phyloP scores from a whole-genome alignment of 331 rosid species.

The Saraca asoca region DNA sequence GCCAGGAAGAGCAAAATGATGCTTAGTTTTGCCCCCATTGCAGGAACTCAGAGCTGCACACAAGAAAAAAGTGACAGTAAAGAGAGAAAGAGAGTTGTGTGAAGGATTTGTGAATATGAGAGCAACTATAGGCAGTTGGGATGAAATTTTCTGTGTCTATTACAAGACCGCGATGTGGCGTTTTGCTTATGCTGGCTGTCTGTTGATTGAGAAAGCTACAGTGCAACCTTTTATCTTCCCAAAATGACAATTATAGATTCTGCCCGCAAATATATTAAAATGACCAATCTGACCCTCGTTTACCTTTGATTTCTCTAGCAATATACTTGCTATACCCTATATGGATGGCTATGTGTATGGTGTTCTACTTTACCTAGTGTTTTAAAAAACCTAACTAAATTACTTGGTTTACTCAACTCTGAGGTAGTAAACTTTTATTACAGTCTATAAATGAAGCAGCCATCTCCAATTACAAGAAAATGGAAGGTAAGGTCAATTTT shows the following conservation, averaged over 20 bases:
- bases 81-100: conserved; percentile 6
- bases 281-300: conserved; percentile 12
- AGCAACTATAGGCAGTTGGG: conserved; percentile 13
- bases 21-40: conserved; percentile 46
- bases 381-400: too few relatives aligned
- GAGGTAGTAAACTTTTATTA: too few relatives aligned
- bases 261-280: neutral
- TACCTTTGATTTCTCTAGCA: too few relatives aligned
- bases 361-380: too few relatives aligned
- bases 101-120: conserved; percentile 6
- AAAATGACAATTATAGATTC: conserved; percentile 14
- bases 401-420: too few relatives aligned
- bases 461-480: too few relatives aligned
- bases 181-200: too few relatives aligned
- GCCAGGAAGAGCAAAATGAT: conserved; percentile 30
- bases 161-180: neutral
- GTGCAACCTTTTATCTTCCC: conserved; percentile 24
- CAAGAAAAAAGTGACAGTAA: too few relatives aligned
- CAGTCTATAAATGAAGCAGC: too few relatives aligned
- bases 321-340: too few relatives aligned
- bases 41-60: conserved; percentile 20
- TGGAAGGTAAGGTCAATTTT: neutral
- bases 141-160: conserved; percentile 15
- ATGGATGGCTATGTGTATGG: too few relatives aligned
- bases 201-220: conserved; percentile 16